phyloP scores from a whole-genome alignment of 805 yeast species.

The Ogataea zsoltii region DNA sequence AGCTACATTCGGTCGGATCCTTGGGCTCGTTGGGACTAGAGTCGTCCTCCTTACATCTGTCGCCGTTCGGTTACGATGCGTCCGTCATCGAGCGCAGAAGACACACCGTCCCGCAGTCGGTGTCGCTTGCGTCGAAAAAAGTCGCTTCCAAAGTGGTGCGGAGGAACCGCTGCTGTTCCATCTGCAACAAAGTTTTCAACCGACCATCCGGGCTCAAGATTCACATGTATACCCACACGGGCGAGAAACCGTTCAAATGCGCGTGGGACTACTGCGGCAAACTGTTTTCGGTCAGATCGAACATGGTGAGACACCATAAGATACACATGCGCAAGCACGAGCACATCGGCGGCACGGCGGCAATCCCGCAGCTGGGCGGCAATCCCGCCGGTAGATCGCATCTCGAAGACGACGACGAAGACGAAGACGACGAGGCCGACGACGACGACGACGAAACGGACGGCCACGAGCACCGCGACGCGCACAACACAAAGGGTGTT shows the following conservation, averaged over 20 bases:
- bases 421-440: conserved; percentile 10
- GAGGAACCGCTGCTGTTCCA: conserved; percentile 37
- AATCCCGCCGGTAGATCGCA: conserved; percentile 2
- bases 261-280: conserved; percentile 65
- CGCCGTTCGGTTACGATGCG: conserved; percentile 3
- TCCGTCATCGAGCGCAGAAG: conserved; percentile 10
- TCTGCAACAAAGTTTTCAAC: conserved; percentile 76
- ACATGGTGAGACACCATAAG: conserved; percentile 76
- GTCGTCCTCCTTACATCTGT: neutral
- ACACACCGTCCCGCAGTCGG: conserved; percentile 17
- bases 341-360: conserved; percentile 10
- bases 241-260: conserved; percentile 73
- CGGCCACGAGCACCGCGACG: neutral
- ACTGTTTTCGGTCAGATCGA: conserved; percentile 72
- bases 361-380: conserved; percentile 1
- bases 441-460: neutral
- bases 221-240: conserved; percentile 78
- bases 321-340: conserved; percentile 48
- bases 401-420: conserved; percentile 8
- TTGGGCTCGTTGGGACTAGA: conserved; percentile 5
- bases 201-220: conserved; percentile 82
- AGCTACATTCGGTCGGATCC: conserved; percentile 14
- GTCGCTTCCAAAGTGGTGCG: conserved; percentile 6
- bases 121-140: neutral
- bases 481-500: neutral